These are phyloP conservation scores for Austropuccinia psidii DNA, from an alignment of 1,284 basidiomycete species.

Conservation along the genomic window DNA sequence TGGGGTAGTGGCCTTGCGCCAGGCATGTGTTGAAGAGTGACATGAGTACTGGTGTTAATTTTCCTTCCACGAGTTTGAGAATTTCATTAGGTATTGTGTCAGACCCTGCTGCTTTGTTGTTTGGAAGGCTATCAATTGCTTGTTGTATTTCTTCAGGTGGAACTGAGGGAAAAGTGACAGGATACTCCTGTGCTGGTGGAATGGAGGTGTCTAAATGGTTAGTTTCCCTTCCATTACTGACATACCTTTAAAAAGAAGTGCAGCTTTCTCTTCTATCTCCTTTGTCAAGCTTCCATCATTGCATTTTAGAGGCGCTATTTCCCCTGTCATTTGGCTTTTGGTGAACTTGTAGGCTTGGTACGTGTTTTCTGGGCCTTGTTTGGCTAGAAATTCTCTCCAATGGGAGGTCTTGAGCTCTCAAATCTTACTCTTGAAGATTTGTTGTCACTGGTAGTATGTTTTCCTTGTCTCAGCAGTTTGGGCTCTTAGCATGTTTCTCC, in stretches of 20 bases:
- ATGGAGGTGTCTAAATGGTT: neutral
- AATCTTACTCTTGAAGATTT: too few relatives aligned
- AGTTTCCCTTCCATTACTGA: neutral
- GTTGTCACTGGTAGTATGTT: too few relatives aligned
- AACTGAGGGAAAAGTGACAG: too few relatives aligned
- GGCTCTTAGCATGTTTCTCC: too few relatives aligned
- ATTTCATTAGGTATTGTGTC: conserved; percentile 7
- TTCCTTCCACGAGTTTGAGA: neutral
- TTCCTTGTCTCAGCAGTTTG: too few relatives aligned
- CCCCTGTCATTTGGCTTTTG: neutral
- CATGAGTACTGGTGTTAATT: neutral
- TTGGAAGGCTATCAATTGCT: neutral
- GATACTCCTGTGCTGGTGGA: neutral
- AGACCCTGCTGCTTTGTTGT: neutral
- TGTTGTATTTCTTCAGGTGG: neutral
- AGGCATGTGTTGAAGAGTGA: neutral
- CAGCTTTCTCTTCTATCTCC: neutral
- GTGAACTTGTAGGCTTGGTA: neutral
- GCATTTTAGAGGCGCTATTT: neutral
- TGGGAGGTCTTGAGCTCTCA: too few relatives aligned
- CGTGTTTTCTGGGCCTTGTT: too few relatives aligned
- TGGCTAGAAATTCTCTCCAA: too few relatives aligned
- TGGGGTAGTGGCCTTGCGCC: neutral
- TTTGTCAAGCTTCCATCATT: neutral
- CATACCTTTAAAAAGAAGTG: neutral